Percentiles rank a stretch among this genome's conserved stretches.
phyloP scores from a whole-genome alignment of 2,329 filamentous ascomycete genomes.

The Orbilia quercus region DNA sequence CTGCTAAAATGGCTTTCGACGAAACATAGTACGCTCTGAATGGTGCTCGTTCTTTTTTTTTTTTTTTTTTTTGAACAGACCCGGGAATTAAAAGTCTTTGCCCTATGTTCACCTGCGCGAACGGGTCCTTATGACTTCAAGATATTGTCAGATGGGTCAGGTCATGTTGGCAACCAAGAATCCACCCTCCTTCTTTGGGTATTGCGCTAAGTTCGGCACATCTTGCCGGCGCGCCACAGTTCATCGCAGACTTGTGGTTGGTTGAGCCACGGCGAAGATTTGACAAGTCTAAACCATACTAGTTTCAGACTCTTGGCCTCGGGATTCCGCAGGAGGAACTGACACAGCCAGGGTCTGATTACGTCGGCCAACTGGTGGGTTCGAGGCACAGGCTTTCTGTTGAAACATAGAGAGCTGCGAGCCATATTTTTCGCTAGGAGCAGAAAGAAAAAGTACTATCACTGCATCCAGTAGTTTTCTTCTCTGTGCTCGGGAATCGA shows the following conservation, averaged over 20 bases:
- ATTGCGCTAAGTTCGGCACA: conserved; percentile 53
- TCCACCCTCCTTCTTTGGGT: conserved; percentile 40
- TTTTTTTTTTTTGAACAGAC: too few species aligned
- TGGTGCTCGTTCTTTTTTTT: too few species aligned
- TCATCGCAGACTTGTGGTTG: conserved; percentile 5
- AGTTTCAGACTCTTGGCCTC: conserved; percentile 45
- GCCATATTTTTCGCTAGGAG: conserved; percentile 9
- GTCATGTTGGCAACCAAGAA: conserved; percentile 42
- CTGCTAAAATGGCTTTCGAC: neutral
- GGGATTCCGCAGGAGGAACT: conserved; percentile 24
- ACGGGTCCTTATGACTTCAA: conserved; percentile 40
- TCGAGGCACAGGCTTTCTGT: conserved; percentile 23
- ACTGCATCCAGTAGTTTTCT: too few species aligned
- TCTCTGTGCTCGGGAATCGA: neutral
- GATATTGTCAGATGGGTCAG: conserved; percentile 50
- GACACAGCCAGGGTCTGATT: conserved; percentile 54
- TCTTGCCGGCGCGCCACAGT: conserved; percentile 52
- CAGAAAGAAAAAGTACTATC: conserved; percentile 4
- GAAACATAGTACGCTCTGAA: neutral
- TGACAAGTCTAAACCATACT: conserved; percentile 27
- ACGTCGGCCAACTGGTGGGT: conserved; percentile 28
- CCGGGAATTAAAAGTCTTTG: conserved; percentile 9
- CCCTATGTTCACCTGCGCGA: conserved; percentile 22
- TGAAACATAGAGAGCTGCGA: conserved; percentile 31
- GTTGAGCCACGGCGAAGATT: conserved; percentile 45